Base-by-base conservation (phyloP, 495 filamentous ascomycete species). In the Thermothielavioides terrestris region DNA sequence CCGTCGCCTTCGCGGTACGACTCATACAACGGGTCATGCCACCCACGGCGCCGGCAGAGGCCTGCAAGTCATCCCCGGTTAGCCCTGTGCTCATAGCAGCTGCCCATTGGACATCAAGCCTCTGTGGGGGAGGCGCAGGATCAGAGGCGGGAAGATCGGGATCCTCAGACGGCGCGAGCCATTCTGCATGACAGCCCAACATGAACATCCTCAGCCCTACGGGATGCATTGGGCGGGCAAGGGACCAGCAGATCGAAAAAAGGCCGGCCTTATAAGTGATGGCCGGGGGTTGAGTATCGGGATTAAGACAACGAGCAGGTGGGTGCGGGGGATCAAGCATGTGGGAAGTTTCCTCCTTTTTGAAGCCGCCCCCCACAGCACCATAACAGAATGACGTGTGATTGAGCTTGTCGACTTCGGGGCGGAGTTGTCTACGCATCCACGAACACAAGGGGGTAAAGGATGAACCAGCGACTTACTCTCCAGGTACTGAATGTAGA, bases 21-120 rank as follows among this genome's bases (percentile, higher is more conserved):
- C 72, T 92, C 85, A 76, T 94, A 98, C 61, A 80, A 75, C 55
- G 92, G 92, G 66, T 95, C 88, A 58, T 83, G 83, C 92, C 92
- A 98, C 68, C 85, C 85, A 67, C 92, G 90, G 61, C 92, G 91
- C 65, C 83, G 84, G 76, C 92, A 98, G 67, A 98, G 83, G 74
- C 90, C 92, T 98, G 72, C 66, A 56, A 66, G 62, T 63, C 61
- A 57, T 57, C 52, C 54, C 60, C 45, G 41, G 62, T 77, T 71
- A 76, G 73, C 66, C 59, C 39, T 49, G 41, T 63, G 54, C 68
- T 69, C 56, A 46, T 56, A 55, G 55, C 52, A 57, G 34, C 28
- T 38, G 49, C 56, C 50, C 44, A 62, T 57, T 56, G 55, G 58
- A 53, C 59, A 53, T 51, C 37, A 22, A 49, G 22, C 30, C 47